Evolutionary conservation across 2,329 filamentous ascomycete species (phyloP).

Genomic region (Botrytis tulipae): DNA sequence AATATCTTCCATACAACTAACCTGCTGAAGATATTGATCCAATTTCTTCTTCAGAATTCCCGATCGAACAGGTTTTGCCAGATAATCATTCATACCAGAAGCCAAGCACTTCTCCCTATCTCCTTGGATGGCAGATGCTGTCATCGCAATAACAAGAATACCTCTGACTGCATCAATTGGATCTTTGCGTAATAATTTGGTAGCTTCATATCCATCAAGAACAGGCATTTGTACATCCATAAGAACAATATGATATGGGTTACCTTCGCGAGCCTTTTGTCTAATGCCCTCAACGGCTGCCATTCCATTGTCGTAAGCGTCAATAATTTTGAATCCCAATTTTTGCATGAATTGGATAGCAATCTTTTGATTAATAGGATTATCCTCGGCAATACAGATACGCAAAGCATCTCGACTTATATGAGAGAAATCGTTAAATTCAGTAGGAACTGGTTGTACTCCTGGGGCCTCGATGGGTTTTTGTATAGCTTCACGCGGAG

Average conservation of each 20-base stretch:
- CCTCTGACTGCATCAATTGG: slow-evolving; percentile 72
- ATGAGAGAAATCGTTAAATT: slow-evolving; percentile 64
- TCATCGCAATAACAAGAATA: slow-evolving; percentile 96
- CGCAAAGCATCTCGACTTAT: slow-evolving; percentile 76
- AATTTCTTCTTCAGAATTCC: slow-evolving; percentile 84
- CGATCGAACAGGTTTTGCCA: slow-evolving; percentile 91
- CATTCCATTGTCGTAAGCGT: slow-evolving; percentile 85
- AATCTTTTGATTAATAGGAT: slow-evolving; percentile 91
- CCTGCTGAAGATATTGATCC: slow-evolving; percentile 57
- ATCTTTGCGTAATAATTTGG: slow-evolving; percentile 76
- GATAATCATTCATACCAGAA: slow-evolving; percentile 95
- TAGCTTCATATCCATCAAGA: slow-evolving; percentile 89
- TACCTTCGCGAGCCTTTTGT: slow-evolving; percentile 66
- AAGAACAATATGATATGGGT: slow-evolving; percentile 83
- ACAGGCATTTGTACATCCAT: slow-evolving; percentile 98
- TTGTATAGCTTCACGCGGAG: slow-evolving; percentile 40
- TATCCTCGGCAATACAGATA: slow-evolving; percentile 93
- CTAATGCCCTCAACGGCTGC: slow-evolving; percentile 86
- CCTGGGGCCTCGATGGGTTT: slow-evolving; percentile 44
- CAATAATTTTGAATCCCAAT: slow-evolving; percentile 76
- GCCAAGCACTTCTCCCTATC: slow-evolving; percentile 95
- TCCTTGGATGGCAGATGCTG: slow-evolving; percentile 88
- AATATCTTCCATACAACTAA: slow-evolving; percentile 13
- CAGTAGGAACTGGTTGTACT: slow-evolving; percentile 41
- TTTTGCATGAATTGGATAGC: slow-evolving; percentile 87